Base-by-base conservation (phyloP, 176 grass and related monocot genomes). In the Zoysia japonica region DNA sequence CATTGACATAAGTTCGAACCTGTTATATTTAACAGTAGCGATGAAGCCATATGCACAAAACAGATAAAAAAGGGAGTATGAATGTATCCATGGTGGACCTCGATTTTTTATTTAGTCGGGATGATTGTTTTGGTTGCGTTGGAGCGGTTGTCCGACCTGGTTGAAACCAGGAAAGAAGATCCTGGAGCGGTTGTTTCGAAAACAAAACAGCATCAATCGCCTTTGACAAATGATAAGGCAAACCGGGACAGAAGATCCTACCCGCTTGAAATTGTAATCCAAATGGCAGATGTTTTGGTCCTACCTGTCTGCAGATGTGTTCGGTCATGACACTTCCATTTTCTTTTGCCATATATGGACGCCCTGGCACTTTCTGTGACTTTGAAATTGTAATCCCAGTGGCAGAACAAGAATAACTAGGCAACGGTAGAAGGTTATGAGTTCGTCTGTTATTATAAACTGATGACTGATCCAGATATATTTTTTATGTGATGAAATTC, bases 401-500 rank as follows among this genome's bases (percentile, higher is more conserved):
- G 0, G 8, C 15, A 74, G 38, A 55, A 57, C 46, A 61, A 2
- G n/a, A 3, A 5, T 5, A 35, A 9, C 28, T 28, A 28, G 28
- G 11, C 42, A 40, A 74, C 11, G 0, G 17, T 17, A 7, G 10
- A 44, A 28, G 17, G 54, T 19, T 60, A 59, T 59, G 16, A 28
- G 28, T 28, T 28, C 28, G 28, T 70, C 10, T 78, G 9, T 37
- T 50, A 5, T 35, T 64, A 17, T 47, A 56, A 28, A 13, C 28
- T 65, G 45, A 47, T 17, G 46, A 40, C 65, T 80, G 48, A 57
- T 65, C 5, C 68, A 78, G 14, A 3, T 51, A 71, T 42, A 53
- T 40, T 64, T 57, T 75, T 28, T 0, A 5, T 68, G 53, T 19
- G 35, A 3, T 75, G 8, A 47, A 47, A 65, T 83, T 20, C 87